Conservation (phyloP, 2,329 filamentous ascomycete genomes). For the Claviceps pazoutovae region DNA sequence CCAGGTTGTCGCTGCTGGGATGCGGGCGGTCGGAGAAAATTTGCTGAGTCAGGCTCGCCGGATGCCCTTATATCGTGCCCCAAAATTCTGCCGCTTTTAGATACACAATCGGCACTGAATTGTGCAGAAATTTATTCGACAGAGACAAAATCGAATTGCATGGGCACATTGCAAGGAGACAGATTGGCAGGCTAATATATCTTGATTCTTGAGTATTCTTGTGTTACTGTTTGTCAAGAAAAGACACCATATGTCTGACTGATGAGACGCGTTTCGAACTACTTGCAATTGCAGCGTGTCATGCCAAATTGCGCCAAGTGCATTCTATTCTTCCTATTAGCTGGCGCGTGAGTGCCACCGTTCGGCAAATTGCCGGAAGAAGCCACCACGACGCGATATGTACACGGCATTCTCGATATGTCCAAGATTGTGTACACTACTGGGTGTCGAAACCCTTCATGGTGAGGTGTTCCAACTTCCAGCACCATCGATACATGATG, state of each 20-base stretch:
- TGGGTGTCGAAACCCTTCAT: too few relatives aligned
- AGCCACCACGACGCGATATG: not conserved
- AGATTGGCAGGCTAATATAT: not conserved
- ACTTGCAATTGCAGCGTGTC: not conserved
- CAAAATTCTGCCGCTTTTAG: conserved; percentile 20
- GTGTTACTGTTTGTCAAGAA: too few relatives aligned
- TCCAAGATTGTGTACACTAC: too few relatives aligned
- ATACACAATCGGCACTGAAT: conserved; percentile 25
- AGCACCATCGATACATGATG: too few relatives aligned
- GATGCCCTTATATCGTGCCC: conserved; percentile 28
- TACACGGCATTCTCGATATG: too few relatives aligned
- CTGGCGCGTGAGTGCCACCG: not conserved
- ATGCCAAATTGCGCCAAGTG: not conserved
- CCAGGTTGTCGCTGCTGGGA: conserved; percentile 13
- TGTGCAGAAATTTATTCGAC: conserved; percentile 7
- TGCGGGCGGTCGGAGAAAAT: conserved; percentile 25
- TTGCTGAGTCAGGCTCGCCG: conserved; percentile 25
- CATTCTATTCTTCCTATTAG: not conserved
- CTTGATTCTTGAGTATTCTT: too few relatives aligned
- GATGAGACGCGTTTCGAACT: not conserved
- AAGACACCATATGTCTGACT: too few relatives aligned
- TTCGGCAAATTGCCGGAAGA: not conserved
- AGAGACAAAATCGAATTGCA: not conserved
- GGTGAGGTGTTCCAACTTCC: too few relatives aligned
- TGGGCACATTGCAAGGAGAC: not conserved